Percentiles rank a stretch among this genome's conserved stretches.
Conservation (phyloP, 176 grass and related monocot species). For the Leersia perrieri region DNA sequence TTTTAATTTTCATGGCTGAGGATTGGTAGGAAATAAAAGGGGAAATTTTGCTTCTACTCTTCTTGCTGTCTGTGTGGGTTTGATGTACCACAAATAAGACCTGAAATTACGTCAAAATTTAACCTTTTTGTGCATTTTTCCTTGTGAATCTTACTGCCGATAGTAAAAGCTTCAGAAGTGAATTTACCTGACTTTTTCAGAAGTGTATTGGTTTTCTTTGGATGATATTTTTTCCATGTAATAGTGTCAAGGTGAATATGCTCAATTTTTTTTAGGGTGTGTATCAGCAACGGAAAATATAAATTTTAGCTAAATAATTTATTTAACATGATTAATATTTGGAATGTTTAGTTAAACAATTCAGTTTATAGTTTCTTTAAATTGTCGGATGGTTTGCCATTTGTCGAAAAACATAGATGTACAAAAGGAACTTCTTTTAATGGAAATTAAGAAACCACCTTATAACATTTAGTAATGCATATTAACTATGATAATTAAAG, state of each 20-base stretch:
- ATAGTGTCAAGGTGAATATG: not conserved
- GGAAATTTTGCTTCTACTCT: not conserved
- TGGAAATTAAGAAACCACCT: too few relatives aligned
- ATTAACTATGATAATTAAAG: too few relatives aligned
- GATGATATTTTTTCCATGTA: not conserved
- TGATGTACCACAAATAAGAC: not conserved
- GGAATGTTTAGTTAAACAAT: not conserved
- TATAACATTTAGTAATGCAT: too few relatives aligned
- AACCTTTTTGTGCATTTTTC: not conserved
- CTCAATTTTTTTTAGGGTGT: not conserved
- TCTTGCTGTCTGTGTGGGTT: not conserved
- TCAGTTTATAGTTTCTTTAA: not conserved
- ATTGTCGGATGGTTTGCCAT: not conserved
- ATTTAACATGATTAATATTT: too few relatives aligned
- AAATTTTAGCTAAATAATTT: too few relatives aligned
- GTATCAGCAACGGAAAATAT: too few relatives aligned
- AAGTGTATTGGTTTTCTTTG: not conserved
- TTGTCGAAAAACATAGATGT: too few relatives aligned
- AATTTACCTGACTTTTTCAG: not conserved
- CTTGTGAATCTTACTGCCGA: not conserved
- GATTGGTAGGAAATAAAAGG: not conserved
- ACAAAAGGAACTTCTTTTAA: too few relatives aligned
- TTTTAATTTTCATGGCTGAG: constrained; percentile 33
- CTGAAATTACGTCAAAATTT: not conserved
- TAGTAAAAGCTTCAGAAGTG: not conserved